Conservation (phyloP, 129 eudicot species). For the carrot (Daucus carota) region DNA sequence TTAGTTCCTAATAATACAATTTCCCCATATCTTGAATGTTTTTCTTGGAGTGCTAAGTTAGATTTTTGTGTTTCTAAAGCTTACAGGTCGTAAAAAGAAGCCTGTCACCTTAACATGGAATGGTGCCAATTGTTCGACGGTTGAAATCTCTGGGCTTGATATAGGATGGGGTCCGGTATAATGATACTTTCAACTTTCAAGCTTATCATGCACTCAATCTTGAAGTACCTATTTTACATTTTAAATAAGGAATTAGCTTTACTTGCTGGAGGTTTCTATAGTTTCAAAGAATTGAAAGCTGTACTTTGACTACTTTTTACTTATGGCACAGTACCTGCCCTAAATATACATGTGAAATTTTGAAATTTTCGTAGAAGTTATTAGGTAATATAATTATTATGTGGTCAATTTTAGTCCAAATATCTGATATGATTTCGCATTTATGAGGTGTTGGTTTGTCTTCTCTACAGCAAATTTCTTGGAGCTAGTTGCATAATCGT, state of each 20-base stretch:
- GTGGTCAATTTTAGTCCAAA: neutral
- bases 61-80: conserved; percentile 32
- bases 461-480: neutral
- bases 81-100: conserved; percentile 72
- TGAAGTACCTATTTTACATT: neutral
- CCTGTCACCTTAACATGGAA: conserved; percentile 60
- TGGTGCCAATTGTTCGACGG: conserved; percentile 49
- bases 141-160: conserved; percentile 92
- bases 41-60: neutral
- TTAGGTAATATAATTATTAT: neutral
- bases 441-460: neutral
- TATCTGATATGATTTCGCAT: neutral
- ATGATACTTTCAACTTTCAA: conserved; percentile 4
- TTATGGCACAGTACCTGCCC: neutral
- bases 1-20: neutral
- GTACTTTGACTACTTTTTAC: neutral
- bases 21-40: neutral
- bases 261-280: neutral
- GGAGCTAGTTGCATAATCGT: neutral
- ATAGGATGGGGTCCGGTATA: conserved; percentile 93
- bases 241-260: neutral
- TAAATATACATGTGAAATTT: neutral
- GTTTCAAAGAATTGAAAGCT: neutral
- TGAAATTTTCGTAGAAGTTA: neutral
- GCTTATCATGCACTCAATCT: neutral